Percentiles rank a stretch among this genome's conserved stretches.
Conservation (phyloP, 192 early-diverging fungal species). For the Chytriomyces confervae region DNA sequence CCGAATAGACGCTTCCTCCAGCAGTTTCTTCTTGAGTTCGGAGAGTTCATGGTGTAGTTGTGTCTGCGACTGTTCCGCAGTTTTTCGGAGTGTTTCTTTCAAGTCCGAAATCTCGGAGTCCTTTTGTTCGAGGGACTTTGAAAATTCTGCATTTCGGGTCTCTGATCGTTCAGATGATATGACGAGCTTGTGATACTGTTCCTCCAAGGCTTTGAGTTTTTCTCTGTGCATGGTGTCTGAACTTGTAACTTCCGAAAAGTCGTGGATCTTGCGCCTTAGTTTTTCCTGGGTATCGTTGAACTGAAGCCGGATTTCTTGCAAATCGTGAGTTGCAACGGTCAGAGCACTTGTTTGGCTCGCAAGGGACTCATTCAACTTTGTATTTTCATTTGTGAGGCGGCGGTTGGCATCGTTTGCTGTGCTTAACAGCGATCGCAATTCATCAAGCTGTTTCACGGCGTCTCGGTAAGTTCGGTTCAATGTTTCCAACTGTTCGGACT, state of each 20-base stretch:
- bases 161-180: constrained; percentile 23
- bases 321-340: constrained; percentile 13
- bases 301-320: constrained; percentile 21
- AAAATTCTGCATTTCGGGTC: constrained; percentile 25
- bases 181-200: constrained; percentile 23
- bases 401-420: constrained; percentile 31
- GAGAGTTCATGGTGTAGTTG: constrained; percentile 32
- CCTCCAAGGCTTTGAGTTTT: constrained; percentile 33
- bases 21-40: constrained; percentile 35
- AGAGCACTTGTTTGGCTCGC: constrained; percentile 27
- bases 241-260: constrained; percentile 2
- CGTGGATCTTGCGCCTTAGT: constrained; percentile 29
- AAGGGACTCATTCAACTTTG: constrained; percentile 38
- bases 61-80: constrained; percentile 20
- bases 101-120: constrained; percentile 29
- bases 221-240: constrained; percentile 18
- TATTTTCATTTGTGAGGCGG: constrained; percentile 27
- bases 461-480: constrained; percentile 30
- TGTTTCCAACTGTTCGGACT: constrained; percentile 28
- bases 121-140: constrained; percentile 27
- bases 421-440: constrained; percentile 11
- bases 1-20: constrained; percentile 12
- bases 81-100: constrained; percentile 32
- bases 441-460: constrained; percentile 35
- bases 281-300: constrained; percentile 34